Percentiles rank a stretch among this genome's conserved stretches.
Evolutionary conservation across 106 monocot species (phyloP).

Genomic region (Agapanthus africanus): DNA sequence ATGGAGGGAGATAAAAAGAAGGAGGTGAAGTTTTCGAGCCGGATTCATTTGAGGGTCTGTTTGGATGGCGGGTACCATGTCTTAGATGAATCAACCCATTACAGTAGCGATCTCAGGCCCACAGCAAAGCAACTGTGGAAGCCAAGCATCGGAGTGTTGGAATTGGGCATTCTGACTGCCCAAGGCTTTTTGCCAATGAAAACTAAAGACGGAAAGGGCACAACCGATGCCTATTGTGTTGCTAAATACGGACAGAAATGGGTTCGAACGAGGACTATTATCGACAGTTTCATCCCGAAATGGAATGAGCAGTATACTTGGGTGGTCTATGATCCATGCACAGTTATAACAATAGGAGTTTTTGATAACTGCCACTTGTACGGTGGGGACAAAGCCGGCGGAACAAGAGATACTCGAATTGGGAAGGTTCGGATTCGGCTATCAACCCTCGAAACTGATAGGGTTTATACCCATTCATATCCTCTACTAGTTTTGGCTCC

Average conservation of each 20-base stretch:
- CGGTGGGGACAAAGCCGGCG: conserved; percentile 17
- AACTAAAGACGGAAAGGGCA: conserved; percentile 36
- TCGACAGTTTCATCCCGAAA: conserved; percentile 41
- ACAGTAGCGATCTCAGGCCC: conserved; percentile 59
- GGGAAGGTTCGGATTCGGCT: conserved; percentile 73
- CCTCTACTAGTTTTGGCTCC: conserved; percentile 48
- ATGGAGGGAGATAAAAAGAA: conserved; percentile 38
- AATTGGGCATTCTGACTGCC: conserved; percentile 54
- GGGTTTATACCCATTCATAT: conserved; percentile 61
- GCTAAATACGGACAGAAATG: conserved; percentile 80
- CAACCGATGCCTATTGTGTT: conserved; percentile 70
- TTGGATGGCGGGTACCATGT: conserved; percentile 73
- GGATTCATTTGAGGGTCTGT: conserved; percentile 54
- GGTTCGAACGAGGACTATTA: conserved; percentile 62
- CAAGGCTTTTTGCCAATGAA: conserved; percentile 51
- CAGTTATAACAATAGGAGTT: conserved; percentile 63
- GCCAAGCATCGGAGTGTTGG: conserved; percentile 50
- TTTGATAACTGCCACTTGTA: conserved; percentile 59
- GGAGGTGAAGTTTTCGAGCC: conserved; percentile 41
- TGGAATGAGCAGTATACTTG: conserved; percentile 85
- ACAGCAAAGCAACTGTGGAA: conserved; percentile 58
- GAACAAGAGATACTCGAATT: conserved; percentile 34
- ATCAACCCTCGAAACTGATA: conserved; percentile 55
- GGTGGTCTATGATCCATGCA: conserved; percentile 72
- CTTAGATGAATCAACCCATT: conserved; percentile 51